Conservation (phyloP, 768 basidiomycete genomes). For the Punctularia strigosozonata region DNA sequence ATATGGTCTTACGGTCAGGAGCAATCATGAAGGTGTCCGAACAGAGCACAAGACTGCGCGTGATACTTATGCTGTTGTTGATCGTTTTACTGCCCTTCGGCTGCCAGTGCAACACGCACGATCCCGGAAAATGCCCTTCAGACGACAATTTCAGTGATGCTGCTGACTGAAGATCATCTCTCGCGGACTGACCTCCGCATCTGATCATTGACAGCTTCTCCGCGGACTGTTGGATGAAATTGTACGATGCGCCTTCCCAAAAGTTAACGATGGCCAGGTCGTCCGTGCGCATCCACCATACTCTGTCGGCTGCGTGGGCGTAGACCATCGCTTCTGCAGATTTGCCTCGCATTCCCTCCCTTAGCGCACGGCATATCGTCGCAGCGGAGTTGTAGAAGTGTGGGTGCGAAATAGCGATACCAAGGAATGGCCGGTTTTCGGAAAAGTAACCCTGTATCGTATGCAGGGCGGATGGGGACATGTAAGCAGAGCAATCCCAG, state of each 20-base stretch:
- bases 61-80: background rate
- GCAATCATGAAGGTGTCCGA: background rate
- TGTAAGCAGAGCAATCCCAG: background rate
- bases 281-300: background rate
- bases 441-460: background rate
- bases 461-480: background rate
- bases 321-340: background rate
- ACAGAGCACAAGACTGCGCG: background rate
- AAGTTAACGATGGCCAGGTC: background rate
- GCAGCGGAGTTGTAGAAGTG: background rate
- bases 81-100: background rate
- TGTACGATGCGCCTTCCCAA: background rate
- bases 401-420: background rate
- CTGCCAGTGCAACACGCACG: constrained; percentile 1
- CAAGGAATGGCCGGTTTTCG: background rate
- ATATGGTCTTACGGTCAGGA: background rate
- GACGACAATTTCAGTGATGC: background rate
- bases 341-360: background rate
- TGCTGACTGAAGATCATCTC: background rate
- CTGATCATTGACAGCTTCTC: background rate
- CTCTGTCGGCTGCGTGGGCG: background rate
- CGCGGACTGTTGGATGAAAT: too few species aligned
- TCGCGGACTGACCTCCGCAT: background rate
- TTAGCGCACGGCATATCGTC: too few species aligned
- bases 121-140: background rate